Evolutionary conservation across 2,329 filamentous ascomycete species (phyloP).

Genomic region (Corynespora cassiicola): DNA sequence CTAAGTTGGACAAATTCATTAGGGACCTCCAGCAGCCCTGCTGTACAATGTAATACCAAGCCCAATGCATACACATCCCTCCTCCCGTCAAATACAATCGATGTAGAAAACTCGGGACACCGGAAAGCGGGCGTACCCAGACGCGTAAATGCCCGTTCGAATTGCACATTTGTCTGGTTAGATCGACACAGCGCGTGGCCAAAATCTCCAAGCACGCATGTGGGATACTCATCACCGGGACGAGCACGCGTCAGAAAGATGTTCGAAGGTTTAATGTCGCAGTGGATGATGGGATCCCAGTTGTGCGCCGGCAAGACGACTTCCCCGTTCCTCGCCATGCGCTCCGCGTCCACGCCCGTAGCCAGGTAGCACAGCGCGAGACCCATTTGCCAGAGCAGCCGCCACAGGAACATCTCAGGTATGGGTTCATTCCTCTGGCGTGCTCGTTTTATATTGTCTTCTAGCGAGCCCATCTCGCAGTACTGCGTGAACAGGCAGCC

Average conservation of each 20-base stretch:
- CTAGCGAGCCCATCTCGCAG: constrained; percentile 22
- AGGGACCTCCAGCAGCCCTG: no score
- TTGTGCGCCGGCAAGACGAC: neutral
- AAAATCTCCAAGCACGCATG: constrained; percentile 18
- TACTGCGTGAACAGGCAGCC: constrained; percentile 17
- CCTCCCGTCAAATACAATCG: no score
- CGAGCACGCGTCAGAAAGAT: constrained; percentile 14
- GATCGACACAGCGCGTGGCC: no score
- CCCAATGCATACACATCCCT: no score
- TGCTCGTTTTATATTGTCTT: constrained; percentile 11
- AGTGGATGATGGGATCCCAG: constrained; percentile 18
- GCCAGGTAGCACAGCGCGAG: constrained; percentile 19
- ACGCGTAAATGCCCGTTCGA: no score
- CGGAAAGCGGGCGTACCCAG: no score
- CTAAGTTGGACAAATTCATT: no score
- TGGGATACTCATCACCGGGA: constrained; percentile 6
- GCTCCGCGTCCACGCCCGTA: constrained; percentile 7
- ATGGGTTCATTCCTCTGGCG: neutral
- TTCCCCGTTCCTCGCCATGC: neutral
- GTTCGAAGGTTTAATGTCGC: constrained; percentile 25
- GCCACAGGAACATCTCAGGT: constrained; percentile 20
- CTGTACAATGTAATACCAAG: no score
- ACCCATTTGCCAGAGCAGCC: constrained; percentile 14
- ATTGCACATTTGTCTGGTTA: no score
- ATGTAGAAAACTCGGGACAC: no score